phyloP scores from a whole-genome alignment of 176 grass and related monocot genomes.

The Aegilops speltoides region DNA sequence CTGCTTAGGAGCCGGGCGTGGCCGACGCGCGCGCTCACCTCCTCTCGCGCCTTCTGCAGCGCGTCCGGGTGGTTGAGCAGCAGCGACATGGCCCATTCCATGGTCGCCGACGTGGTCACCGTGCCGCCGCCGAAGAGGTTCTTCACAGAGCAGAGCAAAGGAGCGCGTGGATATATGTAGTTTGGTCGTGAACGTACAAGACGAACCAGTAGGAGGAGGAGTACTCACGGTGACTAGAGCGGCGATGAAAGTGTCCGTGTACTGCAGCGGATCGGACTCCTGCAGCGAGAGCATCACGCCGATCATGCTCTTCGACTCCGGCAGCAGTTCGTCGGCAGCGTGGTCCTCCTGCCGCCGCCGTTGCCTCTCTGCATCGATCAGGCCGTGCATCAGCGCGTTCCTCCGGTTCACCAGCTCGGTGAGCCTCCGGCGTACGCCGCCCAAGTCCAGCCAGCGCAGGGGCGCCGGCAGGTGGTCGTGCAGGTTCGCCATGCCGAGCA shows the following conservation, averaged over 20 bases:
- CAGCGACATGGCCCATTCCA: slow-evolving; percentile 61
- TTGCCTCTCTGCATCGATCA: slow-evolving; percentile 40
- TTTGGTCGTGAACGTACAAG: background rate
- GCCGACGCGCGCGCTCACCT: slow-evolving; percentile 31
- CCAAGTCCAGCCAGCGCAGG: slow-evolving; percentile 32
- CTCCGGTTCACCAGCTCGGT: slow-evolving; percentile 13
- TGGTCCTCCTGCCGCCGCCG: background rate
- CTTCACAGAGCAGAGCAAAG: slow-evolving; percentile 21
- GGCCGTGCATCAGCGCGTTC: slow-evolving; percentile 23
- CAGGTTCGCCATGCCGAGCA: slow-evolving; percentile 8
- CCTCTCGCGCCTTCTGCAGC: slow-evolving; percentile 20
- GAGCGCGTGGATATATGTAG: background rate
- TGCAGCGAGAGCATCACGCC: slow-evolving; percentile 43
- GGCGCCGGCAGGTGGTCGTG: slow-evolving; percentile 37
- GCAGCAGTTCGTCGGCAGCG: background rate
- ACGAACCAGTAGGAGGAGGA: background rate
- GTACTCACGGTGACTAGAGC: slow-evolving; percentile 40
- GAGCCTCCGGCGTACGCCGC: slow-evolving; percentile 29
- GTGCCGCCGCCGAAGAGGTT: slow-evolving; percentile 29
- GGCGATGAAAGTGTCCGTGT: slow-evolving; percentile 49
- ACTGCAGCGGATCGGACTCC: slow-evolving; percentile 44
- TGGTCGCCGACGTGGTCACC: slow-evolving; percentile 26
- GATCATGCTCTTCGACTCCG: slow-evolving; percentile 40
- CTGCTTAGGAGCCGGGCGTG: slow-evolving; percentile 21
- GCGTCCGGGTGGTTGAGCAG: slow-evolving; percentile 57